A percentile compares a stretch with the other conserved stretches of the same genome.
These are phyloP conservation scores for Beauveria pseudobassiana DNA, from an alignment of 2,329 filamentous ascomycete species.

Conservation along the genomic window DNA sequence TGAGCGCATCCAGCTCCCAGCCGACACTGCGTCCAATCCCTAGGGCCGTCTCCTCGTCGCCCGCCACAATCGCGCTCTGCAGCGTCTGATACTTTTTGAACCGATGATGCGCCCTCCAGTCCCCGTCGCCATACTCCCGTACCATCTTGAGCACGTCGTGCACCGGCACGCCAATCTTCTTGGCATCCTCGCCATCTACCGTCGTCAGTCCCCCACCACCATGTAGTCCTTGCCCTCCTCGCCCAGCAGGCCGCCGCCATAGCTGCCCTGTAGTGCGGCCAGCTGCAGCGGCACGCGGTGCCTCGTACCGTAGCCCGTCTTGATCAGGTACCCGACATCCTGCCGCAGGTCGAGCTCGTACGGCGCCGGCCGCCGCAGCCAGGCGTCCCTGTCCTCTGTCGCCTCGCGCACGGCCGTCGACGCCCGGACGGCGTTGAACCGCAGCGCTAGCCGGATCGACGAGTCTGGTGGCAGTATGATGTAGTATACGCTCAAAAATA, in stretches of 20 bases:
- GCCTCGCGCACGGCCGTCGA: conserved; percentile 23
- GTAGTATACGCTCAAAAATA: conserved; percentile 21
- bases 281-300: conserved; percentile 40
- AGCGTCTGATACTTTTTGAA: conserved; percentile 34
- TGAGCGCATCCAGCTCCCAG: conserved; percentile 44
- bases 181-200: conserved; percentile 24
- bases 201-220: conserved; percentile 44
- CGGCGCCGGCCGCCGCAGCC: conserved; percentile 31
- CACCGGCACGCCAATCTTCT: conserved; percentile 26
- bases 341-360: conserved; percentile 36
- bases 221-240: conserved; percentile 35
- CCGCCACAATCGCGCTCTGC: conserved; percentile 29
- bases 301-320: conserved; percentile 49
- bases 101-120: conserved; percentile 24
- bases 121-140: conserved; percentile 23
- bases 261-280: conserved; percentile 30
- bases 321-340: conserved; percentile 45
- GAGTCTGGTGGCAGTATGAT: conserved; percentile 27
- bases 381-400: conserved; percentile 29
- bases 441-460: conserved; percentile 24
- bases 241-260: conserved; percentile 23
- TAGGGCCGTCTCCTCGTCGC: conserved; percentile 30
- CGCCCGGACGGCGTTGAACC: conserved; percentile 27
- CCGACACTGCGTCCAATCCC: conserved; percentile 32
- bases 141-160: conserved; percentile 35